Evolutionary conservation across 2,329 filamentous ascomycete genomes (phyloP).

Genomic region (Fusarium tricinctum): DNA sequence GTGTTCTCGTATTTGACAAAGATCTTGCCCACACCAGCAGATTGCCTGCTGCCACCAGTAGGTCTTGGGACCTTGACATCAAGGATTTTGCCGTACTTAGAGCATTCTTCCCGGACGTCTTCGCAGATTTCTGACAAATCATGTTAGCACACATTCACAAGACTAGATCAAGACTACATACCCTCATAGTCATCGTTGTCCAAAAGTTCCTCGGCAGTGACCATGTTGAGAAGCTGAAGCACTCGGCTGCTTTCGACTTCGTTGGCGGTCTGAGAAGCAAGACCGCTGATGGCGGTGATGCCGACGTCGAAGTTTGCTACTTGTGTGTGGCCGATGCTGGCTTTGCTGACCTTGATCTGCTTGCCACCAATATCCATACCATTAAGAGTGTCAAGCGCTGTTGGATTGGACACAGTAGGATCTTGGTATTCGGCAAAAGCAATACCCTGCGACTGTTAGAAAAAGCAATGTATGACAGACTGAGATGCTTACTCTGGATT

Average conservation of each 20-base stretch:
- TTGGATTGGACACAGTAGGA: slow-evolving; percentile 76
- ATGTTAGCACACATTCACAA: slow-evolving; percentile 53
- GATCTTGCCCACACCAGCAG: slow-evolving; percentile 95
- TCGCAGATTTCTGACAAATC: slow-evolving; percentile 85
- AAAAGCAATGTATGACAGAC: neutral
- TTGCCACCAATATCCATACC: slow-evolving; percentile 93
- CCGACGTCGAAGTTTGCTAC: slow-evolving; percentile 93
- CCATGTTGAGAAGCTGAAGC: slow-evolving; percentile 96
- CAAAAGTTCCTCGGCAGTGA: slow-evolving; percentile 93
- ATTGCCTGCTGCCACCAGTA: slow-evolving; percentile 83
- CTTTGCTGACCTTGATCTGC: slow-evolving; percentile 86
- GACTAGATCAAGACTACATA: slow-evolving; percentile 57
- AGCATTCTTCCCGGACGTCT: slow-evolving; percentile 92
- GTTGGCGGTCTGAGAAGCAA: slow-evolving; percentile 87
- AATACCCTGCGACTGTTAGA: slow-evolving; percentile 76
- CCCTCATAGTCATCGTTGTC: slow-evolving; percentile 96
- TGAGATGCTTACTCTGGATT: slow-evolving; percentile 79
- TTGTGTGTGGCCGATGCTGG: slow-evolving; percentile 94
- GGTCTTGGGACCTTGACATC: slow-evolving; percentile 96
- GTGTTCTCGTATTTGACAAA: slow-evolving; percentile 91
- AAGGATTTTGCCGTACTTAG: slow-evolving; percentile 86
- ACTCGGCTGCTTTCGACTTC: slow-evolving; percentile 87
- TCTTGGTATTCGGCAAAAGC: slow-evolving; percentile 97
- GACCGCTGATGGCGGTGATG: slow-evolving; percentile 97
- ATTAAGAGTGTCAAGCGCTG: slow-evolving; percentile 91